Evolutionary conservation across 805 yeast species (phyloP), one percentile per base, ranked within the genome.

Genomic region (Hanseniaspora occidentalis): DNA sequence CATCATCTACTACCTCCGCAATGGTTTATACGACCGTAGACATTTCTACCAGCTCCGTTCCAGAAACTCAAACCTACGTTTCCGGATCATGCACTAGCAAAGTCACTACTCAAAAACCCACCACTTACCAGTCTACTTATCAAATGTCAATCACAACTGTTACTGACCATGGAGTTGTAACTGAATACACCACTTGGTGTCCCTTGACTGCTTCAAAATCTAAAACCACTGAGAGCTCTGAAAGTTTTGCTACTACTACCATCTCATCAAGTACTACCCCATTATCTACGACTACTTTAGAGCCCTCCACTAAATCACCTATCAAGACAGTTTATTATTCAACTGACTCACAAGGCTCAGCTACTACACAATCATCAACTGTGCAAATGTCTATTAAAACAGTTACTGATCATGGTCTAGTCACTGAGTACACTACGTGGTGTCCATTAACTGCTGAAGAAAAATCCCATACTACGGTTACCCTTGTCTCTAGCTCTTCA

Each of bases 391-490:
- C 56, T 9, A 47, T 52, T 8, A 45, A 45, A 2, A 54, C 59
- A 1, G 37, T 50, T 5, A 46, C 54, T 8, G 51, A 56, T 6
- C 38, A 50, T 34, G 62, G 62, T 16, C 45, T 49, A 7, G 45
- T 45, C 35, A 45, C 56, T 35, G 37, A 40, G 17, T 60, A 65
- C 39, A 44, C 54, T 27, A 55, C 62, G 16, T 49, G 53, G 50
- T 51, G 55, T 33, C 55, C 56, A 22, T 27, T 47, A 16, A 45
- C 49, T 19, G 21, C 25, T n/a, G n/a, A n/a, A n/a, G n/a, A n/a
- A n/a, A n/a, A n/a, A n/a, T n/a, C n/a, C n/a, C n/a, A n/a, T n/a
- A n/a, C n/a, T n/a, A n/a, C 20, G 34, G 34, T 20, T 23, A 9
- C 9, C 40, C 17, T 25, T 33, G 19, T 10, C 40, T 8, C 7